These are phyloP conservation scores for Populus hybrid DNA, from an alignment of 441 rosid genomes.

Conservation along the genomic window DNA sequence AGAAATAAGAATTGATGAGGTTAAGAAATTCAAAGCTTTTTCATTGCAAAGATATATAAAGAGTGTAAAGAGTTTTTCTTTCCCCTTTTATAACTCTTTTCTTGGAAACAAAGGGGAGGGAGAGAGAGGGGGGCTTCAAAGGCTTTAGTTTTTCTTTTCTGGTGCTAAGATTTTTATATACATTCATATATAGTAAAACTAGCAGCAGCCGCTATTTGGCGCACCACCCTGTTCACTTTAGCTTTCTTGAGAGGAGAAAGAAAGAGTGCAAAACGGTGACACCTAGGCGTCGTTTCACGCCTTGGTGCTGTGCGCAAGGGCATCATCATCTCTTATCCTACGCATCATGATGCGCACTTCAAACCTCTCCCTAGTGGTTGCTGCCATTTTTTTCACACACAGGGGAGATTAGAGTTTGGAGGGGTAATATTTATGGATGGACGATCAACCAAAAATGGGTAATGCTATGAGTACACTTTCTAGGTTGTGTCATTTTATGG, in stretches of 20 bases:
- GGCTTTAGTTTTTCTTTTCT: neutral
- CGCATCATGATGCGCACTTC: slow-evolving; percentile 17
- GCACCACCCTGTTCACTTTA: slow-evolving; percentile 22
- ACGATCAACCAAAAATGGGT: slow-evolving; percentile 19
- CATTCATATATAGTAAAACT: too few relatives aligned
- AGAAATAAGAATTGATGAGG: slow-evolving; percentile 7
- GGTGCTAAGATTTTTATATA: slow-evolving; percentile 10
- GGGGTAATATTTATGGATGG: neutral
- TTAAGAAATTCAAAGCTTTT: slow-evolving; percentile 13
- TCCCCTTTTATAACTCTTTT: neutral
- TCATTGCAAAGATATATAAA: neutral
- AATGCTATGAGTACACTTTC: slow-evolving; percentile 46
- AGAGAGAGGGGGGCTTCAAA: neutral
- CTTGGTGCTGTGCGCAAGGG: neutral
- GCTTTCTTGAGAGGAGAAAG: slow-evolving; percentile 16
- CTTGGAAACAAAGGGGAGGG: neutral
- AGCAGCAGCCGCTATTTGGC: slow-evolving; percentile 18
- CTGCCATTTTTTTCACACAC: neutral
- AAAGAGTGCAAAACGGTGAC: neutral
- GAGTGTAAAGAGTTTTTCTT: neutral
- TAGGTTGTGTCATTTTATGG: slow-evolving; percentile 55
- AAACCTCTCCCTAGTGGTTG: neutral
- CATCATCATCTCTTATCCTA: slow-evolving; percentile 14
- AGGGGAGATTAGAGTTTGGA: neutral
- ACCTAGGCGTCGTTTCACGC: neutral